Evolutionary conservation across 1,139 yeast genomes (phyloP), one percentile per base, ranked within the genome.

Genomic region (Sporopachydermia cereana): DNA sequence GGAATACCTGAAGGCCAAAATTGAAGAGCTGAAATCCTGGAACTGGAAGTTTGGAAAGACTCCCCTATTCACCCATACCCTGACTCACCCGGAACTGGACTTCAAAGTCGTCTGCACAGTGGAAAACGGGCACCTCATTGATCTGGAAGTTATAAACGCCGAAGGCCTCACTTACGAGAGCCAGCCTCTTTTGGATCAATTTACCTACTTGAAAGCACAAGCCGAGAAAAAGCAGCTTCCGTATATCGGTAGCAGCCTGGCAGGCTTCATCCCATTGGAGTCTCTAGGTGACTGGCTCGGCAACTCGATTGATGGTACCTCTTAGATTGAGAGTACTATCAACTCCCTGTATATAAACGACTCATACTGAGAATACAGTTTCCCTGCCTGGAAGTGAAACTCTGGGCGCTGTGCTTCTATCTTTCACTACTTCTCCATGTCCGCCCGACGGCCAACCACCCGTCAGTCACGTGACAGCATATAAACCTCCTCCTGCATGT

Each of bases 21-120:
- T 74, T 2, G 55, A 61, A 0, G 70, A 71, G 39, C 62, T 83
- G 36, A 59, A 63, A 48, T 58, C 67, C 12, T 83, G 93, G 91
- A 66, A 70, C 1, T 85, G 94, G 93, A 70, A 64, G 34, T 84
- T 62, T 58, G 94, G 88, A 0, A 69, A 72, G 36, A 79, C 94
- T 0, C 95, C 95, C 1, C 66, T 63, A 48, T 83, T 83, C 57
- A 63, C 66, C 16, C 82, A 79, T 53, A 55, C 57, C 3, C 56
- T 77, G 30, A 51, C 50, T 1, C 61, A 67, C 46, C 53, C 59
- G 0, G 58, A 62, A 36, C 54, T 56, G 30, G 68, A 64, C 2
- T 54, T 71, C 39, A 48, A 48, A 5, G 56, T 75, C 3, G 60
- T 54, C 44, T 68, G 77, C 46, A 47, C 56, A 2, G 72, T 77